Conservation (phyloP, 768 basidiomycete genomes). For the Scleroderma bovista region DNA sequence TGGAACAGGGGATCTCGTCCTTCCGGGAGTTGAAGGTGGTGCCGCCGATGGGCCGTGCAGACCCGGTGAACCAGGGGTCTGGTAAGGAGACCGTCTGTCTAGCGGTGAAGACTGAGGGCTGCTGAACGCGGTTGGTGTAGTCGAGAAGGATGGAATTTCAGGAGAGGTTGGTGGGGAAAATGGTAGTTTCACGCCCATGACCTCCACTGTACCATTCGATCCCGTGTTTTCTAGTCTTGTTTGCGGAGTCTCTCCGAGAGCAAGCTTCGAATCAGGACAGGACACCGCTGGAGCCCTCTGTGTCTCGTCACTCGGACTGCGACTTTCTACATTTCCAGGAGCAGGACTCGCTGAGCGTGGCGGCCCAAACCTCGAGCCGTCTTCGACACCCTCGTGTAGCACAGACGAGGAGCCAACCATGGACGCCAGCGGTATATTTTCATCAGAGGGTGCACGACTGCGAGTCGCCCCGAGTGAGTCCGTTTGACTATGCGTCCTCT, state of each 20-base stretch:
- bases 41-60: neutral
- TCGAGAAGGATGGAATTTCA: conserved; percentile 28
- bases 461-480: conserved; percentile 10
- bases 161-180: conserved; percentile 27
- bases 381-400: conserved; percentile 16
- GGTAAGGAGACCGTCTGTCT: conserved; percentile 11
- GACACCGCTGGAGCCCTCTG: conserved; percentile 23
- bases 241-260: conserved; percentile 18
- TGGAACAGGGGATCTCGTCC: conserved; percentile 15
- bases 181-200: conserved; percentile 27
- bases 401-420: conserved; percentile 12
- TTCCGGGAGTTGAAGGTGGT: conserved; percentile 6
- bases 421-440: conserved; percentile 17
- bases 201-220: conserved; percentile 13
- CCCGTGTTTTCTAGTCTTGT: conserved; percentile 16
- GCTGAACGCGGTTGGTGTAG: conserved; percentile 15
- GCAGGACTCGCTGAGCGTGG: conserved; percentile 24
- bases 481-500: conserved; percentile 30
- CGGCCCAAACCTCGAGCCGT: conserved; percentile 9
- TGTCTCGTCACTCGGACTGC: conserved; percentile 34
- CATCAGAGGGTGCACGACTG: conserved; percentile 20
- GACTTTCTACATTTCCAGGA: conserved; percentile 16
- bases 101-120: conserved; percentile 15
- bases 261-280: conserved; percentile 37
- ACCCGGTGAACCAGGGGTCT: conserved; percentile 9